These are phyloP conservation scores for Trifolium subterraneum DNA, from an alignment of 306 rosid species.

Conservation along the genomic window DNA sequence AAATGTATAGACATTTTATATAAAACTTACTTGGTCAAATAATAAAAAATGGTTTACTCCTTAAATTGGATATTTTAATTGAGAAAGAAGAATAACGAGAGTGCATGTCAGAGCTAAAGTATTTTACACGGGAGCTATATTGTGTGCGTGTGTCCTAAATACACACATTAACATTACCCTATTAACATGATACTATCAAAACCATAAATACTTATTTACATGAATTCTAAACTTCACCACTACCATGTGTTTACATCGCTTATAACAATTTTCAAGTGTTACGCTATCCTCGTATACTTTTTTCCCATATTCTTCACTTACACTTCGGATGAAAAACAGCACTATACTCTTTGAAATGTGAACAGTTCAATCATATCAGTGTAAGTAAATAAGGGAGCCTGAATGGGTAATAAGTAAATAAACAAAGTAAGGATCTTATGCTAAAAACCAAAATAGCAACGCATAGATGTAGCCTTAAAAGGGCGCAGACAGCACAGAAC, in stretches of 20 bases:
- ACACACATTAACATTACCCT: too few species aligned
- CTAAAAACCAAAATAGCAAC: neutral
- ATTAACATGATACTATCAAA: too few species aligned
- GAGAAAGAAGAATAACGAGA: neutral
- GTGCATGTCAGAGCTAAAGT: too few species aligned
- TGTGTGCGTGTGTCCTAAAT: too few species aligned
- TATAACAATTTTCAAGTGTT: too few species aligned
- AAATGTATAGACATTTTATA: neutral
- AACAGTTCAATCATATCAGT: constrained; percentile 2
- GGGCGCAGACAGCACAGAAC: neutral
- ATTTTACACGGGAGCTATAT: too few species aligned
- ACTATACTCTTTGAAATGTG: neutral
- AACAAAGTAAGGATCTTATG: neutral
- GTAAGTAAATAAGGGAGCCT: neutral
- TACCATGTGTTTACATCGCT: too few species aligned
- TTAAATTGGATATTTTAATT: neutral
- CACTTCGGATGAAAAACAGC: neutral
- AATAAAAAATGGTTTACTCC: constrained; percentile 6
- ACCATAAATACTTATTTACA: too few species aligned
- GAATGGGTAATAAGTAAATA: neutral
- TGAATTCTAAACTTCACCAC: too few species aligned
- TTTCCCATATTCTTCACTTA: neutral
- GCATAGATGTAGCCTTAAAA: neutral
- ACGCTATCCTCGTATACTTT: neutral
- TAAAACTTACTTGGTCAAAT: constrained; percentile 21